Conservation (phyloP, 2,329 filamentous ascomycete species). For the Phymatotrichopsis omnivora region DNA sequence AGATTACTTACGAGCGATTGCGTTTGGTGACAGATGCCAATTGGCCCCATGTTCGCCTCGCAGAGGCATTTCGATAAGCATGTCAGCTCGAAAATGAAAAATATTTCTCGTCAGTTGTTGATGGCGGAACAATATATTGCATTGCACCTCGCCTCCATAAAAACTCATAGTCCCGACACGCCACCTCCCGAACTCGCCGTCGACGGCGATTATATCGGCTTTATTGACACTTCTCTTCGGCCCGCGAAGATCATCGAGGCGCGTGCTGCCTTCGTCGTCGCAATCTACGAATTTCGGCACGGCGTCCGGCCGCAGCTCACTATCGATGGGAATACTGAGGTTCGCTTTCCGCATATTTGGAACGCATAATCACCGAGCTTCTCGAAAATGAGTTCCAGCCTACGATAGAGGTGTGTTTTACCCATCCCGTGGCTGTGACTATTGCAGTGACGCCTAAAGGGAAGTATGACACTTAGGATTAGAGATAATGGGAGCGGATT, state of each 20-base stretch:
- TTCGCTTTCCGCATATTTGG: constrained; percentile 87
- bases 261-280: constrained; percentile 82
- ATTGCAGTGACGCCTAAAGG: constrained; percentile 60
- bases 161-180: constrained; percentile 43
- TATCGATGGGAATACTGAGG: constrained; percentile 74
- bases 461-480: constrained; percentile 75
- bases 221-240: constrained; percentile 81
- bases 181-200: constrained; percentile 23
- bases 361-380: constrained; percentile 93
- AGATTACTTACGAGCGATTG: no score
- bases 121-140: constrained; percentile 96
- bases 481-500: constrained; percentile 94
- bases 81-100: no score
- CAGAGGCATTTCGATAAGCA: no score
- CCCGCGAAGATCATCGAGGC: constrained; percentile 70
- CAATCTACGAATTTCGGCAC: constrained; percentile 94
- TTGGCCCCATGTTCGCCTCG: no score
- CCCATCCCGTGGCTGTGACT: constrained; percentile 79
- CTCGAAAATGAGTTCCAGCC: constrained; percentile 95
- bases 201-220: constrained; percentile 59
- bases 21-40: no score
- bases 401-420: constrained; percentile 69
- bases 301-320: constrained; percentile 70
- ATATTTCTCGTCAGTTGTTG: no score
- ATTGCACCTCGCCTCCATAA: constrained; percentile 56